These are phyloP conservation scores for Fonsecaea nubica DNA, from an alignment of 2,329 filamentous ascomycete genomes.

Conservation along the genomic window DNA sequence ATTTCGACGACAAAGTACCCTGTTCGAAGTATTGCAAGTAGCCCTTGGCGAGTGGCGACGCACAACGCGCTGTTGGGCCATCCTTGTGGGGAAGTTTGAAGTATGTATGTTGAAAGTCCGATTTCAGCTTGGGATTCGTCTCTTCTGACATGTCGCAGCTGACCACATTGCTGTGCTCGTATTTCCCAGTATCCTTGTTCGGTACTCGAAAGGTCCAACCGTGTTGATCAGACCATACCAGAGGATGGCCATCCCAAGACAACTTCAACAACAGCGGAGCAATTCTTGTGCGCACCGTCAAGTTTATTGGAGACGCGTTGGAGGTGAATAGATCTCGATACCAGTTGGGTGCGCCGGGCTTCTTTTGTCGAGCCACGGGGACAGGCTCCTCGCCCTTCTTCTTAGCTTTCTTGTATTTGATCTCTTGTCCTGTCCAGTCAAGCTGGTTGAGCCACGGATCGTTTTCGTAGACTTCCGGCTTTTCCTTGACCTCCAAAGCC, in stretches of 20 bases:
- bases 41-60: conserved; percentile 86
- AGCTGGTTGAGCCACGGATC: conserved; percentile 94
- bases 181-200: conserved; percentile 65
- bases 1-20: conserved; percentile 85
- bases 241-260: conserved; percentile 85
- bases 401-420: conserved; percentile 90
- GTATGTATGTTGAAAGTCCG: conserved; percentile 72
- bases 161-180: conserved; percentile 73
- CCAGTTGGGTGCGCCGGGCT: conserved; percentile 93
- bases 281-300: conserved; percentile 86
- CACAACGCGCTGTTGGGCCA: conserved; percentile 82
- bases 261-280: conserved; percentile 83
- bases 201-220: conserved; percentile 92
- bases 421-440: conserved; percentile 92
- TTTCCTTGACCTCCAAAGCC: conserved; percentile 74
- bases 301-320: conserved; percentile 67
- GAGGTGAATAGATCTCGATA: conserved; percentile 89
- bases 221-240: conserved; percentile 91
- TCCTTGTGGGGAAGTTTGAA: conserved; percentile 98
- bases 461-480: conserved; percentile 71
- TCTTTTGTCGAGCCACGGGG: conserved; percentile 83
- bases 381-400: conserved; percentile 81
- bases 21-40: conserved; percentile 92
- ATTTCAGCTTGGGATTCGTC: conserved; percentile 67
- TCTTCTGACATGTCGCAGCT: conserved; percentile 80